Base-by-base conservation (phyloP, 2,329 filamentous ascomycete species). In the Teratosphaeria gauchensis region DNA sequence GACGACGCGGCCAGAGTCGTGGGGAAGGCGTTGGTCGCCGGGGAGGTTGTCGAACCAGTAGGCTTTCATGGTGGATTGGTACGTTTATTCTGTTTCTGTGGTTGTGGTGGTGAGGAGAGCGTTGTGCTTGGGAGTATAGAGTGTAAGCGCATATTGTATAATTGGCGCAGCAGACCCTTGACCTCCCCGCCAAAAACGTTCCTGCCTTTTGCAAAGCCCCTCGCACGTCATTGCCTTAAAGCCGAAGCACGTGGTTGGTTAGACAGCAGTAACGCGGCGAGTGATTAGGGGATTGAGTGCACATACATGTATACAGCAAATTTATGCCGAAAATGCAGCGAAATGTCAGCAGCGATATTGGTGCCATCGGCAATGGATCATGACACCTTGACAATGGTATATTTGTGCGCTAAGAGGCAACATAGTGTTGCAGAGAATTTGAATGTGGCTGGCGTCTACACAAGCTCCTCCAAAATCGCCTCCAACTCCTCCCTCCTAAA, bases 401-500 rank as follows among this genome's bases (percentile, higher is more conserved):
- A 4, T 4, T 4, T 28, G 4, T 28, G 24, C 24, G 24, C 24
- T 28, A 28, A 2, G 24, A 28, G 24, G 24, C 24, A 4, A n/a
- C 14, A 16, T 16, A 14, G 5, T 4, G 14, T 42, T 16, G n/a
- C n/a, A 42, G 35, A 42, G 12, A 16, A 16, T 42, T 11, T 12
- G 14, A 16, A 42, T 42, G 9, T 48, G 42, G 4, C 35, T 48
- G 42, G 4, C n/a, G 7, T 48, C 42, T 56, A 71, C 0, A 74
- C 75, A 54, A 86, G 69, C 64, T 97, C 94, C 70, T 96, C 92
- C 62, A 97, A 73, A 53, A 96, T 88, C 1, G 82, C 86, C 73
- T 96, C 92, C 69, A 97, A 78, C 74, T 99, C 94, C 63, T 95
- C 91, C 65, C 86, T 87, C 51, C 86, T 81, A 69, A 97, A 90